Conservation (phyloP, 768 basidiomycete species). For the Auricularia sp. region DNA sequence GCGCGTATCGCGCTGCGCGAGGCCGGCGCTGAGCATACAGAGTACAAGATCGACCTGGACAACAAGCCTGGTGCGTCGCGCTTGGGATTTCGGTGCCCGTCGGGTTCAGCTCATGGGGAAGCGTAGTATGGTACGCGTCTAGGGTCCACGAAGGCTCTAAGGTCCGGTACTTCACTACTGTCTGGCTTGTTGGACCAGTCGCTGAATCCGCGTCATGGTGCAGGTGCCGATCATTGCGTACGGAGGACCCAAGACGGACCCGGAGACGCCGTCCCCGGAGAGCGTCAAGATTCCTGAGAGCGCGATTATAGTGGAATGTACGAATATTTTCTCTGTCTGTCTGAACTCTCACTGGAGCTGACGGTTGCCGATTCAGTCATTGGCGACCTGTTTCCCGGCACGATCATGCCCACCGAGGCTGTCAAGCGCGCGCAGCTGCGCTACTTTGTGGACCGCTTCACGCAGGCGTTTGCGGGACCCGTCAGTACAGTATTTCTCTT, state of each 20-base stretch:
- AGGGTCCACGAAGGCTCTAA: conserved; percentile 59
- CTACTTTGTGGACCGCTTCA: conserved; percentile 51
- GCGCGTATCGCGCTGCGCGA: conserved; percentile 53
- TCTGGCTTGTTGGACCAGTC: not conserved
- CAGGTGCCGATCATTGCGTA: conserved; percentile 53
- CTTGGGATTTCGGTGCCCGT: not conserved
- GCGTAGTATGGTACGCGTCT: conserved; percentile 47
- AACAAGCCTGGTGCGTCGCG: conserved; percentile 40
- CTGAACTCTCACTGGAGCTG: not conserved
- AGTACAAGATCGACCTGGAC: conserved; percentile 47
- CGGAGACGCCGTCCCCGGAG: conserved; percentile 48
- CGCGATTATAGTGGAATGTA: conserved; percentile 48
- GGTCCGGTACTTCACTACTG: conserved; percentile 24
- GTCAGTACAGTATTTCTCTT: not conserved
- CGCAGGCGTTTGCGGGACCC: conserved; percentile 34
- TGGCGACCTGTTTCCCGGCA: conserved; percentile 45
- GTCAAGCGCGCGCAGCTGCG: conserved; percentile 48
- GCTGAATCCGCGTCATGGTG: too few relatives aligned
- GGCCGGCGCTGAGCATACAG: conserved; percentile 36
- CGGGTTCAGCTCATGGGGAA: not conserved
- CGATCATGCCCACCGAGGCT: conserved; percentile 46
- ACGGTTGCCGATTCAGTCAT: too few relatives aligned
- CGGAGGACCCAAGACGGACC: conserved; percentile 47
- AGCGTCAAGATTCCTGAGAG: conserved; percentile 57
- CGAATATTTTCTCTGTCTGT: not conserved